These are phyloP conservation scores for Abortiporus biennis DNA, from an alignment of 1,284 basidiomycete genomes.

Conservation along the genomic window DNA sequence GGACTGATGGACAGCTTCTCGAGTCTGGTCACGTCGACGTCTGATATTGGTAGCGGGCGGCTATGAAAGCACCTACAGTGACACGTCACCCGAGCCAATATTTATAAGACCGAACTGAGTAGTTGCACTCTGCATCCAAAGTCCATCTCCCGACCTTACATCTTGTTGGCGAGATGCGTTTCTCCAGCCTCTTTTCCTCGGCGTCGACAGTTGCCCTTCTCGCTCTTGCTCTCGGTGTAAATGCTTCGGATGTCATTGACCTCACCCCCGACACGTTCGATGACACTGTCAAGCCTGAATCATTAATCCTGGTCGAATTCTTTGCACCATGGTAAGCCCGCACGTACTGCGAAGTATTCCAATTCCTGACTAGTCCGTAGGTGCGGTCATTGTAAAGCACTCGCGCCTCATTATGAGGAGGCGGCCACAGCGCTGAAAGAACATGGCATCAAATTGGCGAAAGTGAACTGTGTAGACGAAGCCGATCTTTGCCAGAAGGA, in stretches of 20 bases:
- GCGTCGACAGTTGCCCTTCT: slow-evolving; percentile 49
- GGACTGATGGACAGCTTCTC: no score
- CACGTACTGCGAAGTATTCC: slow-evolving; percentile 12
- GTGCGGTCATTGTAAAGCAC: slow-evolving; percentile 90
- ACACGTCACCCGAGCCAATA: slow-evolving; percentile 21
- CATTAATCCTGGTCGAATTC: slow-evolving; percentile 93
- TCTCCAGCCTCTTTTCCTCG: slow-evolving; percentile 44
- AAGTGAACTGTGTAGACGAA: slow-evolving; percentile 93
- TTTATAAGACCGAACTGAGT: neutral
- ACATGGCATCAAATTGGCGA: slow-evolving; percentile 87
- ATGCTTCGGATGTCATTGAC: slow-evolving; percentile 77
- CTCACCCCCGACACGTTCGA: slow-evolving; percentile 73
- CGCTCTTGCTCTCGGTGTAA: slow-evolving; percentile 47
- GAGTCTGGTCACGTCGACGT: no score
- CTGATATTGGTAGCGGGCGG: no score
- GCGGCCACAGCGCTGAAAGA: slow-evolving; percentile 92
- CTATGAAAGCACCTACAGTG: no score
- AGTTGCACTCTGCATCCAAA: slow-evolving; percentile 1
- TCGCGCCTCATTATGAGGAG: slow-evolving; percentile 93
- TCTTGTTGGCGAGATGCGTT: slow-evolving; percentile 47
- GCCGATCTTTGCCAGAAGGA: slow-evolving; percentile 82
- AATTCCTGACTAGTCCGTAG: no score
- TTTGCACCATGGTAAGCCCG: slow-evolving; percentile 79
- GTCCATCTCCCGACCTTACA: slow-evolving; percentile 15
- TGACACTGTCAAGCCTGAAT: slow-evolving; percentile 59